These are phyloP conservation scores for Colletotrichum endophyticum DNA, from an alignment of 2,329 filamentous ascomycete species.

Conservation along the genomic window DNA sequence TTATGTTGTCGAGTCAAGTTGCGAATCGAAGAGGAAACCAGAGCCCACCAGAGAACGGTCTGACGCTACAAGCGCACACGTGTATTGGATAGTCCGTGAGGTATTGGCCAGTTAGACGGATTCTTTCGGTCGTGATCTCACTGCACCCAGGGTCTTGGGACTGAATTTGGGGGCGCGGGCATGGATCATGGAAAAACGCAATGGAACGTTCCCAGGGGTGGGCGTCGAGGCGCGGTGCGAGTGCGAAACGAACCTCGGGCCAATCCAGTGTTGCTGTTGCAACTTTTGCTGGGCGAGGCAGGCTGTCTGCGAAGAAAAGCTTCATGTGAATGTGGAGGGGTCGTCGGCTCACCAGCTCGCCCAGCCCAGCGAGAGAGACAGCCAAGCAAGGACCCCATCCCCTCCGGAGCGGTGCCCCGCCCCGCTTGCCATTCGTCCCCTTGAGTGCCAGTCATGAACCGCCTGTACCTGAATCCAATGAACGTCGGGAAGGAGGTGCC, in stretches of 20 bases:
- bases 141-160: not conserved
- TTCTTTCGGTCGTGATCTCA: not conserved
- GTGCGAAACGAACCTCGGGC: not conserved
- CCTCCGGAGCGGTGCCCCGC: not conserved
- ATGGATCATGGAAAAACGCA: not conserved
- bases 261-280: not conserved
- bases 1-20: not conserved
- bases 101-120: not conserved
- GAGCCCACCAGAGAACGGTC: not conserved
- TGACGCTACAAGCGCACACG: not conserved
- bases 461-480: not conserved
- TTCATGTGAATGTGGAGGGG: slow-evolving; percentile 8
- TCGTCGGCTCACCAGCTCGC: not conserved
- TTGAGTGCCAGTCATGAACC: not conserved
- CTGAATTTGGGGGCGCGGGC: not conserved
- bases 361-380: not conserved
- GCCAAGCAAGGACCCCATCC: not conserved
- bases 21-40: not conserved
- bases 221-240: not conserved
- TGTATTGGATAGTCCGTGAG: not conserved
- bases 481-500: not conserved
- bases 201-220: not conserved
- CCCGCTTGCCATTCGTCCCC: not conserved
- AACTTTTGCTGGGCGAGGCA: not conserved
- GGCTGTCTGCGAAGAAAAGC: not conserved